Conservation (phyloP, 2,329 filamentous ascomycete species). For the Emergomyces pasteurianus region DNA sequence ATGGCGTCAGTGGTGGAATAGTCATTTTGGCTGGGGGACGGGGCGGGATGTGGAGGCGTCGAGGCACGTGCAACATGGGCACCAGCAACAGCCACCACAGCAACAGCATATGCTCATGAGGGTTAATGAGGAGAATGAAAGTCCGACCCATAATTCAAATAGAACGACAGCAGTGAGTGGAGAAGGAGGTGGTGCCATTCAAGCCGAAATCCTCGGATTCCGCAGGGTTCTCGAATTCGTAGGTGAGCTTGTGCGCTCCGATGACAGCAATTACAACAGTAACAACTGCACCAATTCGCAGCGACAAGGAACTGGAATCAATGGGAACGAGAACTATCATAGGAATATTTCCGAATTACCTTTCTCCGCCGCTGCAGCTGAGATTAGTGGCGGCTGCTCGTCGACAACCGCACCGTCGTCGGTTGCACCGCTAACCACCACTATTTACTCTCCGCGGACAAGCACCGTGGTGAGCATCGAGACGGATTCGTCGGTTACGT, state of each 20-base stretch:
- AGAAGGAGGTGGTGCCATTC: constrained; percentile 28
- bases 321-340: background rate
- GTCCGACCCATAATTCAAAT: constrained; percentile 6
- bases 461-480: constrained; percentile 20
- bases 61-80: constrained; percentile 10
- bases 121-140: constrained; percentile 42
- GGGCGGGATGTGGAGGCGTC: constrained; percentile 14
- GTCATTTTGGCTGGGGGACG: constrained; percentile 11
- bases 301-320: background rate
- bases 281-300: background rate
- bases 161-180: constrained; percentile 12
- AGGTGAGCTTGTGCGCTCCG: constrained; percentile 34
- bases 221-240: constrained; percentile 43
- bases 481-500: constrained; percentile 16
- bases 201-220: constrained; percentile 40
- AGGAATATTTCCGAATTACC: constrained; percentile 10
- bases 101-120: constrained; percentile 20
- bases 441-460: constrained; percentile 17
- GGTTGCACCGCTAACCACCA: constrained; percentile 15
- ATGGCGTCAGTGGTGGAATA: constrained; percentile 40
- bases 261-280: constrained; percentile 13
- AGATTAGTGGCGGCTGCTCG: background rate
- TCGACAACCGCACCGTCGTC: constrained; percentile 12
- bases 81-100: constrained; percentile 22
- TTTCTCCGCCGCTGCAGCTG: background rate